A percentile compares a stretch with the other conserved stretches of the same genome.
Evolutionary conservation across 2,329 filamentous ascomycete species (phyloP).

Genomic region (Amphichorda felina): DNA sequence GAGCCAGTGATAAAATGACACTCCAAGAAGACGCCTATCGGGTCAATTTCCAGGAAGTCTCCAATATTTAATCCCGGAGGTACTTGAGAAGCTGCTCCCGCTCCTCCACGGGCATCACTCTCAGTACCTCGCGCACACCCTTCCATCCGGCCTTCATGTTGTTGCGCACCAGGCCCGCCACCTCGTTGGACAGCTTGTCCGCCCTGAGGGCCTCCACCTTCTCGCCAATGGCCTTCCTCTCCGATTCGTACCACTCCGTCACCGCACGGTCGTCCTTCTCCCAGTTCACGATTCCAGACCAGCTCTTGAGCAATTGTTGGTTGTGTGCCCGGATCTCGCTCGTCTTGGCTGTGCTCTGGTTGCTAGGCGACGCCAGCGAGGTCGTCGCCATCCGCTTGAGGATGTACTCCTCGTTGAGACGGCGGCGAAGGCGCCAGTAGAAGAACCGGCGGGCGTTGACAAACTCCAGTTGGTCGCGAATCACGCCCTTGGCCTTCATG

Average conservation of each 20-base stretch:
- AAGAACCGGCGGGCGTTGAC: conserved; percentile 89
- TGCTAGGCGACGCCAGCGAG: conserved; percentile 15
- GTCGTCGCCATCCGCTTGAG: conserved; percentile 69
- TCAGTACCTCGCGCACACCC: conserved; percentile 76
- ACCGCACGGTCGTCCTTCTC: conserved; percentile 71
- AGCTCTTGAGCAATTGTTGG: conserved; percentile 67
- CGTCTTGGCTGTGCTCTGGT: conserved; percentile 25
- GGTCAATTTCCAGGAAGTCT: background rate
- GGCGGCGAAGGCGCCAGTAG: conserved; percentile 97
- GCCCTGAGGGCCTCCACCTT: conserved; percentile 79
- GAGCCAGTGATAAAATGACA: conserved; percentile 4
- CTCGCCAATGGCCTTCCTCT: conserved; percentile 67
- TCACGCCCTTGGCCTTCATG: conserved; percentile 96
- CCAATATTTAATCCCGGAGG: conserved; percentile 26
- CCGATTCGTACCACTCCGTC: conserved; percentile 92
- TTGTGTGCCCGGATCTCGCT: conserved; percentile 50
- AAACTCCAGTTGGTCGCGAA: conserved; percentile 78
- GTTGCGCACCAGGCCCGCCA: conserved; percentile 29
- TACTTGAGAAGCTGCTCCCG: conserved; percentile 68
- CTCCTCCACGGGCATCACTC: conserved; percentile 79
- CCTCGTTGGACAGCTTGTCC: conserved; percentile 46
- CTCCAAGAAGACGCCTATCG: conserved; percentile 1
- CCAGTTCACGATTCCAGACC: conserved; percentile 71
- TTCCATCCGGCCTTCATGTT: conserved; percentile 61
- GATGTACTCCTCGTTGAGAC: conserved; percentile 95